Evolutionary conservation across 106 monocot genomes (phyloP), one percentile per base, ranked within the genome.

Genomic region (Apostasia ramifera): DNA sequence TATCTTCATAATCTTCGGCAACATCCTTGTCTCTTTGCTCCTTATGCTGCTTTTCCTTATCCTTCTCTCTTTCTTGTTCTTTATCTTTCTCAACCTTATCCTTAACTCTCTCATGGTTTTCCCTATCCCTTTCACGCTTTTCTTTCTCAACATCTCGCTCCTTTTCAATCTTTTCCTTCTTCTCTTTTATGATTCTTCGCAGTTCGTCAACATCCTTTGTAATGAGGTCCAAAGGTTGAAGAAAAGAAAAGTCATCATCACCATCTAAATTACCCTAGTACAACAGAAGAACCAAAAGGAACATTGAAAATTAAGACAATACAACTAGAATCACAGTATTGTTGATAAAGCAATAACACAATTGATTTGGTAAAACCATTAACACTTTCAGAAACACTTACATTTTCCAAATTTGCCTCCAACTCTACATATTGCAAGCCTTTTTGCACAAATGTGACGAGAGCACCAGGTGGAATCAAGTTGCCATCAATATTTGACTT

Each of bases 201-300:
- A 98, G 63, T 71, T 98, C 84, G 66, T 66, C 44, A 43, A 92
- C 87, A 78, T 83, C 81, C 77, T 92, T 98, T 57, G 97, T 92
- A 42, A 98, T 92, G 60, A 98, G 86, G 53, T 98, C 97, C 82
- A 87, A 70, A 73, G 97, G 97, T 85, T 98, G 84, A 48, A 98
- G 52, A 81, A 87, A 80, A 53, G 97, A 84, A 65, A 89, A 98
- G 44, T 90, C 92, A 63, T 85, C 87, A 55, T 82, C 86, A 48
- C 61, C 75, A 65, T 83, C 81, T 37, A 74, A 11, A 63, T 90
- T 85, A 71, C 55, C 81, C 97, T 98, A 46, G 53, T 41, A 81
- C 56, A 51, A 69, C 58, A 56, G 63, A 78, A 68, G 8, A 75
- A 71, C 26, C 54, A 74, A 15, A 38, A 66, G 54, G 37, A 52